phyloP scores from a whole-genome alignment of 441 rosid species.

The Pelargonium fulgidum region DNA sequence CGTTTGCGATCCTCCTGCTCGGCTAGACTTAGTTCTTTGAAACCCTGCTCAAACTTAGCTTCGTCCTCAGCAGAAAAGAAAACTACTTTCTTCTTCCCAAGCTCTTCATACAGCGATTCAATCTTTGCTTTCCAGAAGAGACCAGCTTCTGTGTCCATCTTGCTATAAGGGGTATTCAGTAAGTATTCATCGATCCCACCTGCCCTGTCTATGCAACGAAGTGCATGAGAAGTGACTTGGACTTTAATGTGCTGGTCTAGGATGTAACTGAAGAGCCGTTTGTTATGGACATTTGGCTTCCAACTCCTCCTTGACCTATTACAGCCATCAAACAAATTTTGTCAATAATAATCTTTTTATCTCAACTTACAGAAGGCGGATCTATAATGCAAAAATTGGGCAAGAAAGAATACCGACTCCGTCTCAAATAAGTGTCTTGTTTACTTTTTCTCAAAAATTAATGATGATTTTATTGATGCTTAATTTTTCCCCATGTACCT shows the following conservation, averaged over 20 bases:
- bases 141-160: slow-evolving; percentile 92
- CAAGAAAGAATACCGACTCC: background rate
- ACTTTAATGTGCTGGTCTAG: slow-evolving; percentile 80
- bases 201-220: slow-evolving; percentile 93
- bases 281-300: slow-evolving; percentile 96
- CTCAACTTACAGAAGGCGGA: background rate
- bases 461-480: too few relatives aligned
- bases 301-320: slow-evolving; percentile 71
- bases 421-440: too few relatives aligned
- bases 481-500: too few relatives aligned
- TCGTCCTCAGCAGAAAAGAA: slow-evolving; percentile 72
- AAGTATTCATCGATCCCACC: slow-evolving; percentile 98
- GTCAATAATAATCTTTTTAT: background rate
- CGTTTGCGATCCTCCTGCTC: slow-evolving; percentile 62
- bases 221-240: slow-evolving; percentile 80
- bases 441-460: background rate
- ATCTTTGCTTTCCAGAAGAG: slow-evolving; percentile 84
- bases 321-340: slow-evolving; percentile 17
- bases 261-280: slow-evolving; percentile 85
- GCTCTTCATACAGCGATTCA: slow-evolving; percentile 80
- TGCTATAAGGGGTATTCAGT: slow-evolving; percentile 82
- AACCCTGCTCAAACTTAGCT: slow-evolving; percentile 67
- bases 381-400: background rate
- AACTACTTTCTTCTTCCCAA: slow-evolving; percentile 61
- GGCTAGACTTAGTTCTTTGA: slow-evolving; percentile 60